phyloP scores from a whole-genome alignment of 257 asterid species.

The Solanum chiquidenum region DNA sequence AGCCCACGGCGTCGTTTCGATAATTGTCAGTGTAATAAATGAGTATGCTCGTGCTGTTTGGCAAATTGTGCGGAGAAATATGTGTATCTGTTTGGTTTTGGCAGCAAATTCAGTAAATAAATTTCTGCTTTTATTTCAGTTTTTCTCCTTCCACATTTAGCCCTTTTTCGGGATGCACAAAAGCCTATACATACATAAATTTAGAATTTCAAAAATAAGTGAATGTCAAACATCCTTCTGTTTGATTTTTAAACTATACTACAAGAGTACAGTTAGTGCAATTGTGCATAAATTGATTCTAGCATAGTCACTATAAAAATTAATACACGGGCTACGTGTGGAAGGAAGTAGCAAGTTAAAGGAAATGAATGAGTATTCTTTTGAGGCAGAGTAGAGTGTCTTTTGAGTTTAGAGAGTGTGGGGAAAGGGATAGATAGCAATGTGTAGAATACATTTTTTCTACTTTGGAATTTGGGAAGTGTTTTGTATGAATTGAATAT shows the following conservation, averaged over 20 bases:
- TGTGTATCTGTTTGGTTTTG: background rate
- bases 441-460: background rate
- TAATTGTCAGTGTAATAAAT: slow-evolving; percentile 1
- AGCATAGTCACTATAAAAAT: background rate
- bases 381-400: slow-evolving; percentile 2
- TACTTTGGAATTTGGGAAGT: slow-evolving; percentile 31
- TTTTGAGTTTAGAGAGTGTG: background rate
- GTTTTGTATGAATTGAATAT: background rate
- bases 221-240: background rate
- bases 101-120: background rate
- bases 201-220: background rate
- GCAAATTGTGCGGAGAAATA: background rate
- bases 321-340: background rate
- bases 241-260: background rate
- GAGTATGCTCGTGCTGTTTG: background rate
- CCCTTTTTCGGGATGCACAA: background rate
- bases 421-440: slow-evolving; percentile 4
- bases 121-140: background rate
- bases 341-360: background rate
- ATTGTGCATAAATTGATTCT: background rate
- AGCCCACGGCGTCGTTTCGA: slow-evolving; percentile 22
- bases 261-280: background rate
- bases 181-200: background rate
- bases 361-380: slow-evolving; percentile 8
- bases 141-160: background rate